Evolutionary conservation across 1,139 yeast species (phyloP).

Genomic region (Yamadazyma kanchanaburiensis): DNA sequence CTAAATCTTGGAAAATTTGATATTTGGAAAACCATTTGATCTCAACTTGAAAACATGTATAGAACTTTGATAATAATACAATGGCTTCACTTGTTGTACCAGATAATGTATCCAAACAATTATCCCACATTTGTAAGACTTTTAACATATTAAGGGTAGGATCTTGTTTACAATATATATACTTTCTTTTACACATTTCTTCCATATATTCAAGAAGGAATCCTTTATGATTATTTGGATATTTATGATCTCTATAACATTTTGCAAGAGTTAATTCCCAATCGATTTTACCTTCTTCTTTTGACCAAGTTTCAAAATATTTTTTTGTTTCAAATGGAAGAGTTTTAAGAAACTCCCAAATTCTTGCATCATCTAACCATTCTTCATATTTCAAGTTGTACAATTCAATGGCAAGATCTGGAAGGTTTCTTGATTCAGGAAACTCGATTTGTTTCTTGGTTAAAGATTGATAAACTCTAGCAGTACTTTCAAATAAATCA

Average conservation of each 20-base stretch:
- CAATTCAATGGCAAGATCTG: slow-evolving; percentile 2
- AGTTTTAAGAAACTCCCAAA: too few relatives aligned
- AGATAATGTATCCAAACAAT: neutral
- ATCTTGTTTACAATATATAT: neutral
- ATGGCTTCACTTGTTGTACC: neutral
- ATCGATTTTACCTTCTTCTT: neutral
- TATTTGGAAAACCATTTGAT: too few relatives aligned
- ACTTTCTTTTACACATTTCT: neutral
- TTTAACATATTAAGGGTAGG: neutral
- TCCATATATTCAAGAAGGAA: neutral
- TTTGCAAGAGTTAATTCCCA: neutral
- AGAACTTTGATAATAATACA: neutral
- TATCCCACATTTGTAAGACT: neutral
- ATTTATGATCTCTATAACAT: neutral
- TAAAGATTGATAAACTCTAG: too few relatives aligned
- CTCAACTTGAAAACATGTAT: neutral
- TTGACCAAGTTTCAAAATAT: too few relatives aligned
- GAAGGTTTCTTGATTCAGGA: too few relatives aligned
- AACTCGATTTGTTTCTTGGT: too few relatives aligned
- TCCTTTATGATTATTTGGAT: neutral
- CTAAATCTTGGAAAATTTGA: neutral
- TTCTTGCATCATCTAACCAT: slow-evolving; percentile 8
- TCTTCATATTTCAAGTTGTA: slow-evolving; percentile 9
- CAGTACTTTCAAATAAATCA: too few relatives aligned
- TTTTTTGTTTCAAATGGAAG: slow-evolving; percentile 4